phyloP scores from a whole-genome alignment of 768 basidiomycete genomes.

The button mushroom (Agaricus bisporus) region DNA sequence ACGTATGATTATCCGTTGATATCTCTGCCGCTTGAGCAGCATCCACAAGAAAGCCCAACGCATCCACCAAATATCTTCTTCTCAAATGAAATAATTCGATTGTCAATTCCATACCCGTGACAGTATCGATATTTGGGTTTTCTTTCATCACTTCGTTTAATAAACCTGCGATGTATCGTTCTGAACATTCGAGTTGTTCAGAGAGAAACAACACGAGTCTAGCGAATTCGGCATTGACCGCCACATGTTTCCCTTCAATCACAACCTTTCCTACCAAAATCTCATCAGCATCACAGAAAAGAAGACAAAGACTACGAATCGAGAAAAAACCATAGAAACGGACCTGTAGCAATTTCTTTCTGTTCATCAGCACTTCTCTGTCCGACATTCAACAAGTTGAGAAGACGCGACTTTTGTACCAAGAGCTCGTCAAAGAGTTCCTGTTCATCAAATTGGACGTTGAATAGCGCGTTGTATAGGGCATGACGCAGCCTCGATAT shows the following conservation, averaged over 20 bases:
- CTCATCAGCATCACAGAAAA: conserved; percentile 3
- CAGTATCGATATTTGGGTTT: conserved; percentile 57
- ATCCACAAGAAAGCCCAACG: conserved; percentile 63
- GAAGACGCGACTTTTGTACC: conserved; percentile 56
- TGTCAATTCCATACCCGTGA: conserved; percentile 57
- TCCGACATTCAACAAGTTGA: conserved; percentile 61
- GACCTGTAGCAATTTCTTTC: conserved; percentile 64
- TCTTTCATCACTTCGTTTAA: conserved; percentile 56
- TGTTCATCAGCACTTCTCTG: conserved; percentile 57
- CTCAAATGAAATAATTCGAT: conserved; percentile 64
- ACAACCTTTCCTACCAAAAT: conserved; percentile 51
- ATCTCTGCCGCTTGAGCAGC: conserved; percentile 44
- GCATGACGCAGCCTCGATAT: conserved; percentile 50
- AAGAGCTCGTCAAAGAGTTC: conserved; percentile 73
- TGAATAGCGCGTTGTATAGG: conserved; percentile 42
- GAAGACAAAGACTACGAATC: neutral
- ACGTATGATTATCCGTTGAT: conserved; percentile 40
- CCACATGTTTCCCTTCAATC: conserved; percentile 59
- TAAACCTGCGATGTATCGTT: conserved; percentile 69
- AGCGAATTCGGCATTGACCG: conserved; percentile 75
- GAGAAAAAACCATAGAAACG: conserved; percentile 14
- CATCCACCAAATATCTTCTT: conserved; percentile 67
- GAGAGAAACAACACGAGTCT: conserved; percentile 75
- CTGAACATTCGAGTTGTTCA: conserved; percentile 76
- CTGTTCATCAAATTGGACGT: conserved; percentile 52